Evolutionary conservation across 1,284 basidiomycete genomes (phyloP).

Genomic region (Ganoderma sinense): DNA sequence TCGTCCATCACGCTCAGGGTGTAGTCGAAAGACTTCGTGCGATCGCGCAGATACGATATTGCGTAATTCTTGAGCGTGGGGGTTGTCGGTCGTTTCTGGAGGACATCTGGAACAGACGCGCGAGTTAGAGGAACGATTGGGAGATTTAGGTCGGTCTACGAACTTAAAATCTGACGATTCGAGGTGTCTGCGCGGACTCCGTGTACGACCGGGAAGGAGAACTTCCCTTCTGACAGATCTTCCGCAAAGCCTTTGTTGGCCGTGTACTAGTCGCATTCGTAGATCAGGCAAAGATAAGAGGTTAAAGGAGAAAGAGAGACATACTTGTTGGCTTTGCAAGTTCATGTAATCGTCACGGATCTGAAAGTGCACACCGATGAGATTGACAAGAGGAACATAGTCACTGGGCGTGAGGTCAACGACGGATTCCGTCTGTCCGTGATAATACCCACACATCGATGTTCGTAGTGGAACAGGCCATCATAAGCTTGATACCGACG

Average conservation of each 20-base stretch:
- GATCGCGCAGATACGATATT: conserved; percentile 78
- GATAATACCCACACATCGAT: conserved; percentile 57
- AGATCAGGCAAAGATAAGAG: neutral
- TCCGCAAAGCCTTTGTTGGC: conserved; percentile 95
- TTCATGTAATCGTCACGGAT: conserved; percentile 99
- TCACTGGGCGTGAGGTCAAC: conserved; percentile 51
- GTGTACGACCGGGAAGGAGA: conserved; percentile 95
- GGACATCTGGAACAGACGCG: conserved; percentile 66
- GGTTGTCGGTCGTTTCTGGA: conserved; percentile 87
- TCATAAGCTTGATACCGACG: conserved; percentile 96
- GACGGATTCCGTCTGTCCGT: neutral
- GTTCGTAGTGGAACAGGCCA: conserved; percentile 80
- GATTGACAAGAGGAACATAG: conserved; percentile 92
- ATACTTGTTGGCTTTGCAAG: conserved; percentile 84
- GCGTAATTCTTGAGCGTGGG: conserved; percentile 82
- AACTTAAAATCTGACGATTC: conserved; percentile 86
- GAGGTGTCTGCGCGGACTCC: conserved; percentile 79
- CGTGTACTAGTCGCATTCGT: conserved; percentile 67
- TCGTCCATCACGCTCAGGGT: conserved; percentile 66
- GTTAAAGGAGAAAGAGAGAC: neutral
- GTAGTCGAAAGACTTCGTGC: conserved; percentile 81
- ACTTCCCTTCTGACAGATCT: conserved; percentile 96
- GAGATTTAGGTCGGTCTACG: conserved; percentile 37
- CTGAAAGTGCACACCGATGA: conserved; percentile 95
- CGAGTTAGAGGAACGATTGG: neutral